Evolutionary conservation across 441 rosid species (phyloP).

Genomic region (Isatis lusitanica): DNA sequence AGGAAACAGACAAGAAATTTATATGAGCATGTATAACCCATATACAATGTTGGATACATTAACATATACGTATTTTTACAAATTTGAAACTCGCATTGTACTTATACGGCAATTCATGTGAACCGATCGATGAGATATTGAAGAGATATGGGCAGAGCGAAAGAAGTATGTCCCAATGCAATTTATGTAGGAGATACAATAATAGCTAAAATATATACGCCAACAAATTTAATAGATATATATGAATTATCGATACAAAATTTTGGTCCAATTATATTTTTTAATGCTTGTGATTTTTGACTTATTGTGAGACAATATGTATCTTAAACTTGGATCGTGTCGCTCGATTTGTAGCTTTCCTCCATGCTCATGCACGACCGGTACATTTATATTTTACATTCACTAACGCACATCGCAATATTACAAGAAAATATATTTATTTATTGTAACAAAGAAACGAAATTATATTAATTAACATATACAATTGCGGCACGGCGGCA

Average conservation of each 20-base stretch:
- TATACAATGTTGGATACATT: constrained; percentile 15
- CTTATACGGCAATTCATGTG: constrained; percentile 35
- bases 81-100: constrained; percentile 7
- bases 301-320: constrained; percentile 29
- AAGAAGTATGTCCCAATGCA: constrained; percentile 36
- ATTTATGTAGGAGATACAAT: constrained; percentile 15
- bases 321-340: constrained; percentile 37
- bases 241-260: constrained; percentile 13
- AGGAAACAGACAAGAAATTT: constrained; percentile 15
- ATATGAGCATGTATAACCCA: neutral
- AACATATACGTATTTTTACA: neutral
- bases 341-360: constrained; percentile 36
- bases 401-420: constrained; percentile 17
- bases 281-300: constrained; percentile 21
- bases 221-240: neutral
- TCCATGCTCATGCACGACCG: constrained; percentile 38
- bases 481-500: constrained; percentile 10
- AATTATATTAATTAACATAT: neutral
- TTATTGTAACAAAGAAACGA: no score
- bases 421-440: neutral
- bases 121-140: constrained; percentile 23
- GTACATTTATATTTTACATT: constrained; percentile 4
- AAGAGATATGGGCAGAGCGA: constrained; percentile 32
- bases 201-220: constrained; percentile 6
- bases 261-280: neutral